phyloP scores from a whole-genome alignment of 169 alveolate species.

The Cryptosporidium meleagridis region DNA sequence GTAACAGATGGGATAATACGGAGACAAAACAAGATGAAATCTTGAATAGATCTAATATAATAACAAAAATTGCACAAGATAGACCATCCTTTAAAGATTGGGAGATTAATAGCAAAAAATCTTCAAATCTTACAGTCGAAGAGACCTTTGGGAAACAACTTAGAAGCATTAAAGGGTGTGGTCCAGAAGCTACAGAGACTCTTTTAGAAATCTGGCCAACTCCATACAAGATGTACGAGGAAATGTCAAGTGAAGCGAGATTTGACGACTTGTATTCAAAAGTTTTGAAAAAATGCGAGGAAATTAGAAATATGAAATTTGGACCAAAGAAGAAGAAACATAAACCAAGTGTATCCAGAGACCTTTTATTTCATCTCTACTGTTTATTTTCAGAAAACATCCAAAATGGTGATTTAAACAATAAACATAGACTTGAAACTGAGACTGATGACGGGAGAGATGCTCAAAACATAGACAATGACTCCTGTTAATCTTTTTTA shows the following conservation, averaged over 20 bases:
- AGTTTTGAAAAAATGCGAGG: not conserved
- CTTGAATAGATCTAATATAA: conserved; percentile 10
- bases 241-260: conserved; percentile 8
- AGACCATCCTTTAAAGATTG: conserved; percentile 81
- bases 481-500: not conserved
- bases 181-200: conserved; percentile 84
- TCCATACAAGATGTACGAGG: conserved; percentile 78
- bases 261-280: conserved; percentile 7
- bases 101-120: conserved; percentile 82
- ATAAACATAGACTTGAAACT: not conserved
- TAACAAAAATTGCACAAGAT: conserved; percentile 52
- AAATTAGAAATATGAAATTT: not conserved
- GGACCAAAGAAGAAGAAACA: conserved; percentile 6
- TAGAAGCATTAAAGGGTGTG: conserved; percentile 82
- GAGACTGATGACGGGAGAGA: not conserved
- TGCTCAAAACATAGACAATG: not conserved
- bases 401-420: conserved; percentile 2
- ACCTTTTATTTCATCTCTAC: conserved; percentile 8
- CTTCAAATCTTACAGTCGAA: conserved; percentile 81
- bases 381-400: conserved; percentile 13
- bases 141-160: conserved; percentile 86
- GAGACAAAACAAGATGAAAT: conserved; percentile 6
- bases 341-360: conserved; percentile 34
- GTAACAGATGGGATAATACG: conserved; percentile 34
- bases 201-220: conserved; percentile 86